phyloP scores from a whole-genome alignment of 768 basidiomycete species.

The Leccinum disarticulatum region DNA sequence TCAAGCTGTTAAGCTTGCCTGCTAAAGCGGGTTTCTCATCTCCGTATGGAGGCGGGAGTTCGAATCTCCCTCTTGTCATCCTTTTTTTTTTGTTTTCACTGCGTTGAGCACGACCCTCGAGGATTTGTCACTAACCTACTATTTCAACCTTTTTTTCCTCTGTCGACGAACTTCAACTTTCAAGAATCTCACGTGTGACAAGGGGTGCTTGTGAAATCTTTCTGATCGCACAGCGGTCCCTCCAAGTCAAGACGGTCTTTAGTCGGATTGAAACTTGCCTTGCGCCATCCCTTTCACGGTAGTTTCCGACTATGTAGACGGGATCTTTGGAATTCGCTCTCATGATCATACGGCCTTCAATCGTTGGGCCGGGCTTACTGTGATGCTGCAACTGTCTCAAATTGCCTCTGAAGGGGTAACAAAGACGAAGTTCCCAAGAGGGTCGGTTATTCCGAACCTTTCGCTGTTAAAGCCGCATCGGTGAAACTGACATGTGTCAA shows the following conservation, averaged over 20 bases:
- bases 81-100: slow-evolving; percentile 2
- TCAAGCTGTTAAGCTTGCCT: slow-evolving; percentile 43
- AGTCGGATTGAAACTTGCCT: neutral
- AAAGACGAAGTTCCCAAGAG: slow-evolving; percentile 33
- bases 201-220: neutral
- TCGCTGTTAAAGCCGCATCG: slow-evolving; percentile 1
- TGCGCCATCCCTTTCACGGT: slow-evolving; percentile 12
- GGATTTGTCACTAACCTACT: neutral
- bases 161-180: neutral
- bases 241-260: neutral
- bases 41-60: slow-evolving; percentile 35
- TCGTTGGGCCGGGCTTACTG: slow-evolving; percentile 14
- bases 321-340: slow-evolving; percentile 32
- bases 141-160: neutral
- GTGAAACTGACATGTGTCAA: neutral
- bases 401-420: slow-evolving; percentile 13
- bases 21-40: slow-evolving; percentile 31
- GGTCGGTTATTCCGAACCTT: slow-evolving; percentile 15
- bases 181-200: neutral
- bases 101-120: neutral
- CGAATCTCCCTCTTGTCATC: slow-evolving; percentile 37
- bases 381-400: slow-evolving; percentile 26
- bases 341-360: slow-evolving; percentile 34
- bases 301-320: slow-evolving; percentile 33
- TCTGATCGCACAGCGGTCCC: neutral